Base-by-base conservation (phyloP, 1,139 yeast genomes). In the Sugiyamaella castrensis region DNA sequence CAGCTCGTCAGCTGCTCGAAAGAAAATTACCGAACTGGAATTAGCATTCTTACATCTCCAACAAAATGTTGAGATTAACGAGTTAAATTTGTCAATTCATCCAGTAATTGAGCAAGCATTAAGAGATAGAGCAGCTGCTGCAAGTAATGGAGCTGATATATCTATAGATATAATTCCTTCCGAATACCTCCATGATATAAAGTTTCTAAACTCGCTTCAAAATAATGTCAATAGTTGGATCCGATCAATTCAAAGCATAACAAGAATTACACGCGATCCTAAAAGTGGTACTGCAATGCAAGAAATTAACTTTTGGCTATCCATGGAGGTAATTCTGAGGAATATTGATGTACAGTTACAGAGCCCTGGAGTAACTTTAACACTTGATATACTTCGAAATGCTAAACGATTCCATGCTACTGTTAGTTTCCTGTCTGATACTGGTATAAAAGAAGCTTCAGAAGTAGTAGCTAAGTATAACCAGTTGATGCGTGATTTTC, bases 321-420 rank as follows among this genome's bases (percentile, higher is more conserved):
- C 88, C 0, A 74, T 87, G 73, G 94, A 87, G 59, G 64, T 69
- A 1, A 83, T 89, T 0, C 69, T 91, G 33, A 54, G 62, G 5
- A 72, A 81, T 4, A 73, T 87, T 1, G 77, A 78, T 46, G 71
- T 72, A 1, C 96, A 88, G 63, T 66, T 86, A 1, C 66, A 74
- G 8, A 71, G 80, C 0, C 73, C 75, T 0, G 82, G 79, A 31
- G 79, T 87, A 1, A 70, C 69, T 26, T 63, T 77, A n/a, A 80
- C 95, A 0, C 66, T 88, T 19, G 80, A 79, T 2, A 69, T 87
- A 1, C 71, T 91, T 50, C 79, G 80, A 53, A 71, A 76, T 33
- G 89, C 91, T 2, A 88, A 87, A 57, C 73, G 97, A 56, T 86
- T 84, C 60, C 95, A 87, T 60, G 82, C 88, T 0, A 82, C 94